Base-by-base conservation (phyloP, 768 basidiomycete species). In the Auricularia sp. region DNA sequence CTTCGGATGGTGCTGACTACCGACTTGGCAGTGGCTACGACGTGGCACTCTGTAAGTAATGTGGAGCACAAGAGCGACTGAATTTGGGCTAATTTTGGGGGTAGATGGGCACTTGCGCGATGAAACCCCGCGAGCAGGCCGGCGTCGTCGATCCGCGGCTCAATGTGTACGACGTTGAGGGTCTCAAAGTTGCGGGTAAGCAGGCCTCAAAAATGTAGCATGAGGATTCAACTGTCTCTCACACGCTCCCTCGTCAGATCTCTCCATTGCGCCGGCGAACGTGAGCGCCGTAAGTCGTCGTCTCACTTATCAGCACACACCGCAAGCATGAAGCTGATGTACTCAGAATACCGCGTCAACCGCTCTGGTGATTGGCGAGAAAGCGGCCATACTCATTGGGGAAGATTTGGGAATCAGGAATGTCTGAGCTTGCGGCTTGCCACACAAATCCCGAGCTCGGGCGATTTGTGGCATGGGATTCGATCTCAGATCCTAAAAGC, bases 341-440 rank as follows among this genome's bases (percentile, higher is more conserved):
- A n/a, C n/a, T n/a, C n/a, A 70, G 75, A 81, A 80, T 62, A 81
- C 80, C 0, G 80, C 78, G 64, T 79, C 77, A 0, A 78, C 78
- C 8, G 76, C 79, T 10, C 63, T 80, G 29, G 71, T 74, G 35
- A 68, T 87, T 42, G 85, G 84, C 3, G 85, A 87, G 72, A 87
- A 87, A 71, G 84, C 84, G 0, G 83, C 85, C 0, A 67, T 78
- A 3, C 78, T 87, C 51, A 84, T 87, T 59, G 81, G 80, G 1
- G 77, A 85, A 63, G 86, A 86, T 23, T 65, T 81, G 18, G 76
- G 75, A 1, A 74, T 78, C 47, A 14, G 1, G 39, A 42, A 7
- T 42, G 8, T 14, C 39, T 42, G 39, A 42, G 39, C 39, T 7
- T n/a, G n/a, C n/a, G n/a, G n/a, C n/a, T n/a, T 14, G 12, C 12